These are phyloP conservation scores for Penicillium coprophilum DNA, from an alignment of 495 filamentous ascomycete species.

Conservation along the genomic window DNA sequence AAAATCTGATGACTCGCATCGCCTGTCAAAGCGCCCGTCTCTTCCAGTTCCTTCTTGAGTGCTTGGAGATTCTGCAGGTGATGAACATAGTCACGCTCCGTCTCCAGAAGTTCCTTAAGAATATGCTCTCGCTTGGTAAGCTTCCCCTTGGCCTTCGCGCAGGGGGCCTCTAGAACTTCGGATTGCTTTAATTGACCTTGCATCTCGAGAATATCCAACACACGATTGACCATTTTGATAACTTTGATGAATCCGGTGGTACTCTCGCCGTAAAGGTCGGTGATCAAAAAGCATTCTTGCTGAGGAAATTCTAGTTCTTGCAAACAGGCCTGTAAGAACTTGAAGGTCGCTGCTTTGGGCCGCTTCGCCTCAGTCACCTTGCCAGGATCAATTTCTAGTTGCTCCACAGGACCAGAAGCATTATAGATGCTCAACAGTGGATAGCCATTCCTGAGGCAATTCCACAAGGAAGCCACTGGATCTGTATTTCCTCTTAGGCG, in stretches of 20 bases:
- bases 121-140: constrained; percentile 84
- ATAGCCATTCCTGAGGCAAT: constrained; percentile 77
- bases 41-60: constrained; percentile 85
- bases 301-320: constrained; percentile 72
- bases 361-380: constrained; percentile 62
- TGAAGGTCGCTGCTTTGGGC: constrained; percentile 68
- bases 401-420: constrained; percentile 62
- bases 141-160: constrained; percentile 47
- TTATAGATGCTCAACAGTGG: constrained; percentile 91
- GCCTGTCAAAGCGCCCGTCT: constrained; percentile 81
- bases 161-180: constrained; percentile 44
- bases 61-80: constrained; percentile 92
- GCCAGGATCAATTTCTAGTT: constrained; percentile 61
- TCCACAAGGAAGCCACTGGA: constrained; percentile 89
- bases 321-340: constrained; percentile 67
- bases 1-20: constrained; percentile 95
- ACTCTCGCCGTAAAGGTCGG: constrained; percentile 87
- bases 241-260: constrained; percentile 98
- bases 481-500: constrained; percentile 60
- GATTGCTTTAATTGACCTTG: constrained; percentile 63
- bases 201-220: constrained; percentile 80
- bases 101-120: constrained; percentile 85
- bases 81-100: constrained; percentile 97
- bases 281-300: constrained; percentile 85
- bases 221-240: constrained; percentile 78